These are phyloP conservation scores for Quercus tomentella DNA, from an alignment of 331 rosid genomes.

Conservation along the genomic window DNA sequence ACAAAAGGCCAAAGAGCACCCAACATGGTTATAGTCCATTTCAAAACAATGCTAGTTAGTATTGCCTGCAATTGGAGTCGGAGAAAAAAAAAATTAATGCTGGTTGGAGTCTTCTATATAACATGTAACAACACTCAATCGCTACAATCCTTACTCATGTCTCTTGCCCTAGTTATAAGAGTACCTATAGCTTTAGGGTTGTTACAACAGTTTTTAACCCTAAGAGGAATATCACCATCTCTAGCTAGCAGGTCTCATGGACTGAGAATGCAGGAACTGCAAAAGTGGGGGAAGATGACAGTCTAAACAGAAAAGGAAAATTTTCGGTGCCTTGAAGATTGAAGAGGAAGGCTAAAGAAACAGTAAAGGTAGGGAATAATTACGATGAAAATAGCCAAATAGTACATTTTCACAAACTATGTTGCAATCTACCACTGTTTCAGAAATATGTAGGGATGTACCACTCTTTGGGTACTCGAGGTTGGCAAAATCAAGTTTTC, in stretches of 20 bases:
- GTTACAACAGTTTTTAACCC: conserved; percentile 87
- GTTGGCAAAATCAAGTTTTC: no score
- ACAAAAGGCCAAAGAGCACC: background rate
- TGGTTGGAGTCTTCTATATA: conserved; percentile 5
- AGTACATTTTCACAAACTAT: no score
- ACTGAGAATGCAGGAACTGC: conserved; percentile 94
- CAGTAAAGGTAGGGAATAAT: no score
- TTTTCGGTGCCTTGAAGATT: no score
- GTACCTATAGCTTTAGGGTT: conserved; percentile 95
- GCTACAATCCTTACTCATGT: conserved; percentile 74
- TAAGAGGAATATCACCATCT: conserved; percentile 89
- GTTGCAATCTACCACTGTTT: no score
- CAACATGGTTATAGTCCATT: conserved; percentile 82
- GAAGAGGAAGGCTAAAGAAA: no score
- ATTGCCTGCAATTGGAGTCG: conserved; percentile 70
- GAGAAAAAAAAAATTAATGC: conserved; percentile 14
- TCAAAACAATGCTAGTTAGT: conserved; percentile 87
- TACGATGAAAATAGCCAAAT: no score
- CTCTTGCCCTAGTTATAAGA: conserved; percentile 76
- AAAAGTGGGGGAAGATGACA: background rate
- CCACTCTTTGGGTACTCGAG: no score
- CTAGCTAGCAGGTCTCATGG: conserved; percentile 90
- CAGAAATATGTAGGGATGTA: no score
- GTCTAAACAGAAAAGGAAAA: background rate
- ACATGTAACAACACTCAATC: conserved; percentile 9